Percentiles rank a stretch among this genome's conserved stretches.
phyloP scores from a whole-genome alignment of 768 basidiomycete species.

The Pleurotus djamor region DNA sequence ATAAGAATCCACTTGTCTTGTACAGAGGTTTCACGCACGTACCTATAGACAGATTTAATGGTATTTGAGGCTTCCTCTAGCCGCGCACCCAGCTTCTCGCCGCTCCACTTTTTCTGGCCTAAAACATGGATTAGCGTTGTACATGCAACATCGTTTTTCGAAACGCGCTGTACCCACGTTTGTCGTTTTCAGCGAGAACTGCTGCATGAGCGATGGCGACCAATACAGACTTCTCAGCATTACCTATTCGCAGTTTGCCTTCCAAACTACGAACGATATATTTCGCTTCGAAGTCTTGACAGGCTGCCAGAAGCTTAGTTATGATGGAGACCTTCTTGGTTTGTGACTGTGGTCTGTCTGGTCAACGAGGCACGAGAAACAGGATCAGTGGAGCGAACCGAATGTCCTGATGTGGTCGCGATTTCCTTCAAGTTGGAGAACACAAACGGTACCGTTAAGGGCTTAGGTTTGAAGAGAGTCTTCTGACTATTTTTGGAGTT shows the following conservation, averaged over 20 bases:
- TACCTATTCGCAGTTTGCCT: conserved; percentile 95
- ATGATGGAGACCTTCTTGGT: conserved; percentile 93
- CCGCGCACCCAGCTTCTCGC: conserved; percentile 67
- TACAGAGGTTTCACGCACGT: no score
- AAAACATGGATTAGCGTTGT: neutral
- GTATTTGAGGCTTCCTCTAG: conserved; percentile 76
- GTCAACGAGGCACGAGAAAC: neutral
- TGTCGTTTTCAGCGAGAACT: conserved; percentile 78
- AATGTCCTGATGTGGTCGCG: conserved; percentile 79
- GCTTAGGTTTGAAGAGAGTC: conserved; percentile 92
- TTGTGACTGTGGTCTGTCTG: conserved; percentile 64
- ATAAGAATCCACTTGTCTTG: neutral
- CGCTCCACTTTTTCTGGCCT: conserved; percentile 75
- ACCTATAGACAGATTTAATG: conserved; percentile 95
- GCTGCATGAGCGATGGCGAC: conserved; percentile 92
- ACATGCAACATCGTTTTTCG: conserved; percentile 4
- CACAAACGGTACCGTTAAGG: conserved; percentile 84
- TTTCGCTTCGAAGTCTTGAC: conserved; percentile 90
- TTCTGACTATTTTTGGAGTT: conserved; percentile 93
- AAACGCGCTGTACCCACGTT: conserved; percentile 30
- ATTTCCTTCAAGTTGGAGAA: conserved; percentile 92
- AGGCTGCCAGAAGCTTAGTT: conserved; percentile 90
- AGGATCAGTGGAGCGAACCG: conserved; percentile 40
- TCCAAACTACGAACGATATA: conserved; percentile 95
- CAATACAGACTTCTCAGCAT: conserved; percentile 94